Evolutionary conservation across 2,329 filamentous ascomycete genomes (phyloP), one percentile per base, ranked within the genome.

Genomic region (Tolypocladium ophioglossoides): DNA sequence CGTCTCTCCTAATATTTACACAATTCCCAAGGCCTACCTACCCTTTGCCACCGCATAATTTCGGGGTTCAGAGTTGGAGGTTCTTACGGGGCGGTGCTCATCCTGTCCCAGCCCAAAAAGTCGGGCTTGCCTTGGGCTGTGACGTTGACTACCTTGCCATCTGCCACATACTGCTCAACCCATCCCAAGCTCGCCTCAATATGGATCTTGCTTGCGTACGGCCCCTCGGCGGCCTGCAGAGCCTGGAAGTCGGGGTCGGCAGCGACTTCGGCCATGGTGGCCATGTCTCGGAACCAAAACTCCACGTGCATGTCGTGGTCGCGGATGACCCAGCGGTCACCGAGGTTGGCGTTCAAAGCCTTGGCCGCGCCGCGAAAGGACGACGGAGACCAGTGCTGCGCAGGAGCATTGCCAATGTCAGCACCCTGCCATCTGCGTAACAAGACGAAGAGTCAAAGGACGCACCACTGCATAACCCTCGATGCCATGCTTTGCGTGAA

Each of bases 271-370:
- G n/a, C 8, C 39, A 41, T 4, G 22, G 52, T 54, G 4, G 27
- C 52, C 52, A 54, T 49, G 46, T 54, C 52, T 12, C 52, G 41
- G 34, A 54, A 54, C 52, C 27, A 40, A 34, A 54, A 54, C 20
- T 54, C 52, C 9, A 54, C 52, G 18, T 39, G 32, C 27, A 40
- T 40, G 37, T 54, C 52, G 46, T 54, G 35, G 35, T 54, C 52
- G 3, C 52, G 52, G 38, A 54, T 16, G 8, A 49, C 44, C 52
- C 52, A 52, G n/a, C 35, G 50, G 27, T 41, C 38, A n/a, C 50
- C 50, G 24, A 27, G 38, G 20, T 27, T 40, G 20, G 39, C 20
- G n/a, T 41, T 41, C 39, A 41, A 6, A 6, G 39, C 39, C 20
- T 41, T 41, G n/a, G 39, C 39, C 4, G n/a, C 39, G 2, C 8